phyloP scores from a whole-genome alignment of 345 rosid genomes.

The Linum lewisii region DNA sequence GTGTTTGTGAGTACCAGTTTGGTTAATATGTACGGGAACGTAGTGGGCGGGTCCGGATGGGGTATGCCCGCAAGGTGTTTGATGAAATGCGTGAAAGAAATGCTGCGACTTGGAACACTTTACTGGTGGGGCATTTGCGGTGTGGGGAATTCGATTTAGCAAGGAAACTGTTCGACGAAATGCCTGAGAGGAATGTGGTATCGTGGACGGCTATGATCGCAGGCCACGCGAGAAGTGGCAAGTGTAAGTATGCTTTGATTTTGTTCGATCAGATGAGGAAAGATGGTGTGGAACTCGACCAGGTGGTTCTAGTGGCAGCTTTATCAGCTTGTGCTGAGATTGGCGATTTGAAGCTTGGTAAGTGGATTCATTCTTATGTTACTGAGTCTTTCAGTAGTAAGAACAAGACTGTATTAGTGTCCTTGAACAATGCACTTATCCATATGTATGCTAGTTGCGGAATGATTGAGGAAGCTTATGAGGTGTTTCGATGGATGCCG shows the following conservation, averaged over 20 bases:
- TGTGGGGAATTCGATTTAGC: slow-evolving; percentile 25
- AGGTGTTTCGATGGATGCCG: slow-evolving; percentile 26
- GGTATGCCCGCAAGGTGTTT: slow-evolving; percentile 23
- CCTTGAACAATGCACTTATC: slow-evolving; percentile 33
- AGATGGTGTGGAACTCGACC: slow-evolving; percentile 25
- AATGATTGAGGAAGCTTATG: slow-evolving; percentile 26
- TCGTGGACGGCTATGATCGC: slow-evolving; percentile 37
- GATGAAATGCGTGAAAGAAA: slow-evolving; percentile 33
- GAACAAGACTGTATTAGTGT: slow-evolving; percentile 14
- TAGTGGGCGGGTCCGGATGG: slow-evolving; percentile 9
- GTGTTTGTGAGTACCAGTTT: slow-evolving; percentile 34
- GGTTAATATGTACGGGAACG: slow-evolving; percentile 32
- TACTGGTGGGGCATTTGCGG: slow-evolving; percentile 27
- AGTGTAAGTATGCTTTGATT: slow-evolving; percentile 27
- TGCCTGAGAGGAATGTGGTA: slow-evolving; percentile 31
- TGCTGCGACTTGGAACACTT: slow-evolving; percentile 30
- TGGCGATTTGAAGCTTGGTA: slow-evolving; percentile 29
- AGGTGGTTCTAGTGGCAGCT: slow-evolving; percentile 26
- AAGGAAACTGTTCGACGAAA: slow-evolving; percentile 23
- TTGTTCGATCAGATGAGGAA: slow-evolving; percentile 30
- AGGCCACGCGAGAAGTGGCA: slow-evolving; percentile 24
- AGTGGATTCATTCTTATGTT: slow-evolving; percentile 29
- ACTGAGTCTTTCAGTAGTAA: slow-evolving; percentile 8
- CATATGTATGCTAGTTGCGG: slow-evolving; percentile 49
- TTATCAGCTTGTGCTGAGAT: slow-evolving; percentile 36